Percentiles rank a stretch among this genome's conserved stretches.
phyloP scores from a whole-genome alignment of 805 yeast genomes.

The Cyberlindnera mycetangii region DNA sequence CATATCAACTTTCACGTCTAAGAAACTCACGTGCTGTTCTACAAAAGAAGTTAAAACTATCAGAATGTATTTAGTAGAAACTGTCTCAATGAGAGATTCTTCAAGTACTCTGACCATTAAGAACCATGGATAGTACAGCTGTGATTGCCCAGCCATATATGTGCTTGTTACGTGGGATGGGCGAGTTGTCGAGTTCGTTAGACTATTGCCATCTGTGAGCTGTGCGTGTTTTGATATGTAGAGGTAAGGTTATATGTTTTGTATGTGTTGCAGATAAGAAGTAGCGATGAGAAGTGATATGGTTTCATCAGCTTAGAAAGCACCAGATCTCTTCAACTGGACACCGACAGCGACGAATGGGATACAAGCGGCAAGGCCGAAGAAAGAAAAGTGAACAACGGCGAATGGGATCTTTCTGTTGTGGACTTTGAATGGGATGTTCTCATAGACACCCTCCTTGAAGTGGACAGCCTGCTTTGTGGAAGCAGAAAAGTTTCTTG shows the following conservation, averaged over 20 bases:
- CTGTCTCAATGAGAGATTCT: not conserved
- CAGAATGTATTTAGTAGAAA: not conserved
- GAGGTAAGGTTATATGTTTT: too few species aligned
- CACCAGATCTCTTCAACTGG: conserved; percentile 87
- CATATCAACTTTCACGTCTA: too few species aligned
- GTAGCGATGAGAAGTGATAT: too few species aligned
- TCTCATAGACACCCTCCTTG: conserved; percentile 83
- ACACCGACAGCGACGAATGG: conserved; percentile 80
- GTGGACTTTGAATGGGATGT: conserved; percentile 93
- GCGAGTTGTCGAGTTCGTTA: not conserved
- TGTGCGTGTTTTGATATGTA: not conserved
- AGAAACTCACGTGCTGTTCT: too few species aligned
- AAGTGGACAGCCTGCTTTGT: conserved; percentile 46
- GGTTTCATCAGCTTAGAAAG: conserved; percentile 28
- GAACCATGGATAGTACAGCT: not conserved
- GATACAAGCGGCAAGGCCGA: conserved; percentile 64
- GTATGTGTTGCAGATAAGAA: not conserved
- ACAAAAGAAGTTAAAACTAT: too few species aligned
- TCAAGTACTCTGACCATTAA: not conserved
- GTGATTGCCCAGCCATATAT: not conserved
- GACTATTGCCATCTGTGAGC: not conserved
- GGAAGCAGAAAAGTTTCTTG: conserved; percentile 46
- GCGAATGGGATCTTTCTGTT: conserved; percentile 89
- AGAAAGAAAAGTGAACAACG: conserved; percentile 75
- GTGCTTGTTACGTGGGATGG: not conserved